Conservation (phyloP, 2,329 filamentous ascomycete genomes). For the Colletotrichum cereale region DNA sequence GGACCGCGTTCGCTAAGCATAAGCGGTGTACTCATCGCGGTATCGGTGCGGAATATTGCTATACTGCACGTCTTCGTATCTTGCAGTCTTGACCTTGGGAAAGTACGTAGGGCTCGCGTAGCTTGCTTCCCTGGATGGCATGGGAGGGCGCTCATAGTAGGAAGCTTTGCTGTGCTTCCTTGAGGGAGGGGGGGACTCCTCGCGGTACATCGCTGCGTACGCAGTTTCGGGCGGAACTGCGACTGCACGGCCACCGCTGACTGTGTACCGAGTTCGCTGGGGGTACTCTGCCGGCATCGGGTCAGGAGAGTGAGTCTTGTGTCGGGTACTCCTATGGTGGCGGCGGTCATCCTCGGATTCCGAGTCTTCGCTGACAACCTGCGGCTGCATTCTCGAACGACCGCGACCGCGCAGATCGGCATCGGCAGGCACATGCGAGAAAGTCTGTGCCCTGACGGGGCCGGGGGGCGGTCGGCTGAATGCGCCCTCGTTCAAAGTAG, state of each 20-base stretch:
- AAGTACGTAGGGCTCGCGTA: constrained; percentile 46
- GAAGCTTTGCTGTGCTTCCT: constrained; percentile 19
- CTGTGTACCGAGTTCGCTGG: constrained; percentile 30
- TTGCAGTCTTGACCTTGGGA: constrained; percentile 52
- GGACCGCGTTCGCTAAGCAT: not conserved
- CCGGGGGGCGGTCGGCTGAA: constrained; percentile 48
- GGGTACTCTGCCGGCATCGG: constrained; percentile 37
- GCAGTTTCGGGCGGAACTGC: constrained; percentile 39
- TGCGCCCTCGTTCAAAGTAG: constrained; percentile 49
- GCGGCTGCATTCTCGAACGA: constrained; percentile 53
- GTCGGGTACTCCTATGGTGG: constrained; percentile 50
- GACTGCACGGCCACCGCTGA: constrained; percentile 46
- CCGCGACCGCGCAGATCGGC: constrained; percentile 51
- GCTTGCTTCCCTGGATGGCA: constrained; percentile 48
- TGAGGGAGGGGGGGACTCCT: constrained; percentile 23
- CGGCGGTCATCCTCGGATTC: constrained; percentile 51
- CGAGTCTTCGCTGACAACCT: constrained; percentile 48
- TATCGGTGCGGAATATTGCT: constrained; percentile 45
- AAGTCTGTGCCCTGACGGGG: constrained; percentile 50
- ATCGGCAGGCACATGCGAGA: constrained; percentile 42
- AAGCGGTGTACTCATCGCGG: constrained; percentile 42
- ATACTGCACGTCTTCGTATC: constrained; percentile 50
- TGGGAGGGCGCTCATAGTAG: constrained; percentile 45
- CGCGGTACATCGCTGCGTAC: constrained; percentile 44
- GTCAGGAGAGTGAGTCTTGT: constrained; percentile 52